Conservation (phyloP, 2,329 filamentous ascomycete species). For the Piedraia hortae region DNA sequence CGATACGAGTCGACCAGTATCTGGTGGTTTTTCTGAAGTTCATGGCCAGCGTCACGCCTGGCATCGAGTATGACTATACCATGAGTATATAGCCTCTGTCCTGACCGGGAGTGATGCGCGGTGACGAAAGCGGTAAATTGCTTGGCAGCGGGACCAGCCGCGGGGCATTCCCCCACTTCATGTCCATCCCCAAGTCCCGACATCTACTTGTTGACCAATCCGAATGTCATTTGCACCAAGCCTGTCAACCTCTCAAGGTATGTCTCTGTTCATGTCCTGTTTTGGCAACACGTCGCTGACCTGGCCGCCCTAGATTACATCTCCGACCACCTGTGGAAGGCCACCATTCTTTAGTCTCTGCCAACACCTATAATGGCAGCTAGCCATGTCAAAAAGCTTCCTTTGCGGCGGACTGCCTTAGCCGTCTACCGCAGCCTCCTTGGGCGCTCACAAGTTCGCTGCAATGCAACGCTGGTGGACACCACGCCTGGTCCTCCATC, state of each 20-base stretch:
- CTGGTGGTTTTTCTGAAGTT: constrained; percentile 70
- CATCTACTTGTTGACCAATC: no score
- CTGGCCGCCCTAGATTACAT: constrained; percentile 26
- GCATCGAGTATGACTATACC: constrained; percentile 93
- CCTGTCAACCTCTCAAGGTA: constrained; percentile 26
- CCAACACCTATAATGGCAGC: constrained; percentile 8
- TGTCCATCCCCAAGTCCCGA: no score
- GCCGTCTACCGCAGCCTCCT: neutral
- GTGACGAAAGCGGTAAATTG: no score
- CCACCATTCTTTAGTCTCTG: constrained; percentile 28
- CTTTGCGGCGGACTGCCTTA: constrained; percentile 15
- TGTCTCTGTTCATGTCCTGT: constrained; percentile 3
- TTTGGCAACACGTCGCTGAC: neutral
- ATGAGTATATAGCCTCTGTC: constrained; percentile 70
- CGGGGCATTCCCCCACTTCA: no score
- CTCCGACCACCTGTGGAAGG: constrained; percentile 44
- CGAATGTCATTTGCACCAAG: constrained; percentile 22
- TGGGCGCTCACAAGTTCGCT: constrained; percentile 18
- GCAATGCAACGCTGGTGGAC: constrained; percentile 36
- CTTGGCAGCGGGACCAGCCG: no score
- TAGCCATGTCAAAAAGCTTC: constrained; percentile 28
- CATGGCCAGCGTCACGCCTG: constrained; percentile 51
- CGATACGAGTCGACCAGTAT: constrained; percentile 70
- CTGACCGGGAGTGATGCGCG: no score
- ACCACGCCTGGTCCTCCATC: constrained; percentile 44